These are phyloP conservation scores for Lactarius sanguifluus DNA, from an alignment of 768 basidiomycete genomes.

Conservation along the genomic window DNA sequence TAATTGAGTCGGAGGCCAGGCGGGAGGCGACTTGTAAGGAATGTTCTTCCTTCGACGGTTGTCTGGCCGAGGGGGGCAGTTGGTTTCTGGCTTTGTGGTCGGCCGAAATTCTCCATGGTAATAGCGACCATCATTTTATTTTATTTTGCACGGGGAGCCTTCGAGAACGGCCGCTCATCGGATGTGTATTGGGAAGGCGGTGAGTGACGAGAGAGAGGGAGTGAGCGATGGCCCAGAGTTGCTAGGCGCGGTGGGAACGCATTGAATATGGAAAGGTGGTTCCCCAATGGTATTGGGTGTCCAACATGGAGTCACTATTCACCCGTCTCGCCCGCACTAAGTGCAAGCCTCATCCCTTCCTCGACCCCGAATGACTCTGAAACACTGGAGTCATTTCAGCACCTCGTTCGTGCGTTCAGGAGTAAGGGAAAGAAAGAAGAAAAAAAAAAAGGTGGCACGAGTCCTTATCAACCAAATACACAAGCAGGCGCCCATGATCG, in stretches of 20 bases:
- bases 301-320: background rate
- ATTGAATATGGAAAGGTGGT: slow-evolving; percentile 13
- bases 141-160: background rate
- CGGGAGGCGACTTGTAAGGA: slow-evolving; percentile 1
- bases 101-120: slow-evolving; percentile 7
- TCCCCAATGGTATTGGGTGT: slow-evolving; percentile 10
- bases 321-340: slow-evolving; percentile 20
- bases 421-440: background rate
- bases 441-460: background rate
- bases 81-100: background rate
- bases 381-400: background rate
- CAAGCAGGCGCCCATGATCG: slow-evolving; percentile 13
- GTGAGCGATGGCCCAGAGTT: background rate
- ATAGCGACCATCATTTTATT: slow-evolving; percentile 4
- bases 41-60: background rate
- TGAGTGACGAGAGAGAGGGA: slow-evolving; percentile 7
- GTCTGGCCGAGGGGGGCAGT: background rate
- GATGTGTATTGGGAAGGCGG: slow-evolving; percentile 13
- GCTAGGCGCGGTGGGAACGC: slow-evolving; percentile 4
- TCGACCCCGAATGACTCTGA: background rate
- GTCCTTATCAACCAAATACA: slow-evolving; percentile 5
- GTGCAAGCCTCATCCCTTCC: background rate
- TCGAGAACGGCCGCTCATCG: slow-evolving; percentile 21
- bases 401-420: background rate
- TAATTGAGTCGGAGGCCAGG: background rate